phyloP scores from a whole-genome alignment of 352 stramenopile genomes.

The Globisporangium apiculatum region DNA sequence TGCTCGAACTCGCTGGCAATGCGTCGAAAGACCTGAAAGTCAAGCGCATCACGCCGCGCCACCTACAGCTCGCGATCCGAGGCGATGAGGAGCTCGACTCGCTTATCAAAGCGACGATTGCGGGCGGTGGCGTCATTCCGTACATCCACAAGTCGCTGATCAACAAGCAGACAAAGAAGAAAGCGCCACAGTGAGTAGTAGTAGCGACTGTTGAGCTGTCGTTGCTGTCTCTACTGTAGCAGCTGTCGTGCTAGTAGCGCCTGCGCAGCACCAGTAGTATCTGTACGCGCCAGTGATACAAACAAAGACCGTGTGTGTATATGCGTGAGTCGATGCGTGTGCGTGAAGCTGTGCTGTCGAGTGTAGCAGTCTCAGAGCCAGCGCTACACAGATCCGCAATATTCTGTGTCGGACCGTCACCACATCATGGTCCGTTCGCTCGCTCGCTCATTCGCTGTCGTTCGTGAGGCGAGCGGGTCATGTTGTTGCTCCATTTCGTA shows the following conservation, averaged over 20 bases:
- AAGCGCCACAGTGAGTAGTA: slow-evolving; percentile 51
- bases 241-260: background rate
- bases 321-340: too few species aligned
- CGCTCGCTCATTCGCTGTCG: too few species aligned
- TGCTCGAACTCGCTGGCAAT: slow-evolving; percentile 98
- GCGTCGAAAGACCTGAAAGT: slow-evolving; percentile 96
- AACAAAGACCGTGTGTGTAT: background rate
- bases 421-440: too few species aligned
- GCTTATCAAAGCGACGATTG: slow-evolving; percentile 99
- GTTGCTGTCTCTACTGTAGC: background rate
- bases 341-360: too few species aligned
- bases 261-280: background rate
- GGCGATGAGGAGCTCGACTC: slow-evolving; percentile 99
- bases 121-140: slow-evolving; percentile 99
- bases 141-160: slow-evolving; percentile 99
- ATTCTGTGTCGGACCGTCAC: too few species aligned
- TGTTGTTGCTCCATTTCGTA: background rate
- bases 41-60: slow-evolving; percentile 98
- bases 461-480: background rate
- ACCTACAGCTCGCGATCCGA: slow-evolving; percentile 99
- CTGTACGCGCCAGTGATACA: background rate
- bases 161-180: slow-evolving; percentile 95
- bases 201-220: background rate
- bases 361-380: too few species aligned
- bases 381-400: too few species aligned